Percentiles rank a stretch among this genome's conserved stretches.
Evolutionary conservation across 2,329 filamentous ascomycete genomes (phyloP).

Genomic region (Alternaria viburni): DNA sequence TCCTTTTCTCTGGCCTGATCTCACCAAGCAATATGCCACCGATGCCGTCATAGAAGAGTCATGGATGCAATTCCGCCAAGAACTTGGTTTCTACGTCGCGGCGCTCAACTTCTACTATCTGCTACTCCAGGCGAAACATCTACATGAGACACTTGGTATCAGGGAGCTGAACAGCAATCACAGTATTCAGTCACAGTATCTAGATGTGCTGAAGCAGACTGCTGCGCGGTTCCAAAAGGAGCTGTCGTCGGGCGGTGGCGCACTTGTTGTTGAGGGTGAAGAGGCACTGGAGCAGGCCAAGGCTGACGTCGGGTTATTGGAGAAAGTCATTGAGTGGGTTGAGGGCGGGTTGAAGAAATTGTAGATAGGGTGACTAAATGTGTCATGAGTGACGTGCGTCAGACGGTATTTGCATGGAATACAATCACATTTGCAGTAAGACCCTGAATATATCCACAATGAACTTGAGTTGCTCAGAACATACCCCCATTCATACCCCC

Average conservation of each 20-base stretch:
- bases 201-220: slow-evolving; percentile 51
- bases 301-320: slow-evolving; percentile 43
- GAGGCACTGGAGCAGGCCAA: slow-evolving; percentile 43
- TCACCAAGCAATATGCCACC: slow-evolving; percentile 49
- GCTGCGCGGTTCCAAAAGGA: slow-evolving; percentile 46
- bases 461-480: slow-evolving; percentile 6
- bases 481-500: slow-evolving; percentile 25
- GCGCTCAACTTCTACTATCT: slow-evolving; percentile 66
- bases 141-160: slow-evolving; percentile 57
- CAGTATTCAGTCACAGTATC: slow-evolving; percentile 51
- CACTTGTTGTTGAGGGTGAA: slow-evolving; percentile 47
- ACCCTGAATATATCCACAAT: not conserved
- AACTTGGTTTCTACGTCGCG: slow-evolving; percentile 62
- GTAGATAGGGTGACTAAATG: not conserved
- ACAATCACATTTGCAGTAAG: not conserved
- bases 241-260: slow-evolving; percentile 42
- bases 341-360: slow-evolving; percentile 20
- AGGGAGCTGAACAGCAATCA: slow-evolving; percentile 49
- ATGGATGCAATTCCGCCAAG: slow-evolving; percentile 57
- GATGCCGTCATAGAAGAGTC: slow-evolving; percentile 32
- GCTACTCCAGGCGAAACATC: slow-evolving; percentile 56
- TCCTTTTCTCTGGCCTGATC: slow-evolving; percentile 59
- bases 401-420: not conserved
- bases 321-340: slow-evolving; percentile 44
- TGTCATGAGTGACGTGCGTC: not conserved